A percentile compares a stretch with the other conserved stretches of the same genome.
Conservation (phyloP, 1,284 basidiomycete species). For the Pholiota adiposa region DNA sequence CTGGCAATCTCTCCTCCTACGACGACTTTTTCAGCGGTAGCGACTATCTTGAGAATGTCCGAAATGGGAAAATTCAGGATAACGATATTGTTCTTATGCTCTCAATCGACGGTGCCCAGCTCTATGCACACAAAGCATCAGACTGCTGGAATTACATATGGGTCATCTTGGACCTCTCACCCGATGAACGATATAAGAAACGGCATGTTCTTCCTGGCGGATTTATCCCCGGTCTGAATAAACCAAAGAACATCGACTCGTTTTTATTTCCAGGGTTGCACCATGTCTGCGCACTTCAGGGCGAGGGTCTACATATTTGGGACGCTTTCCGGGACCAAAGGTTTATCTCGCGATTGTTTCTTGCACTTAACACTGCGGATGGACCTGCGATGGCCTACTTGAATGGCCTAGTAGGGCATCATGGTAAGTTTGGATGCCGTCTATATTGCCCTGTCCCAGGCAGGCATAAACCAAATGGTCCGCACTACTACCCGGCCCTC, state of each 20-base stretch:
- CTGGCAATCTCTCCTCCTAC: constrained; percentile 10
- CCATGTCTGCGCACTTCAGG: constrained; percentile 24
- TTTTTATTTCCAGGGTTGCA: constrained; percentile 27
- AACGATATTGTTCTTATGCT: constrained; percentile 31
- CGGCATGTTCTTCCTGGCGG: constrained; percentile 28
- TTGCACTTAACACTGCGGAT: constrained; percentile 23
- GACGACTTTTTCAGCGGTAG: constrained; percentile 23
- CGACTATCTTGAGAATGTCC: constrained; percentile 22
- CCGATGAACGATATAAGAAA: constrained; percentile 32
- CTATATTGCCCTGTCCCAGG: constrained; percentile 1
- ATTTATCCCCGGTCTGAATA: constrained; percentile 33
- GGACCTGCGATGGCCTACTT: constrained; percentile 27
- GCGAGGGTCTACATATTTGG: constrained; percentile 24
- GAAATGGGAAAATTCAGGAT: constrained; percentile 22
- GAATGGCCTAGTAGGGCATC: constrained; percentile 30
- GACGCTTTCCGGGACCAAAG: constrained; percentile 16
- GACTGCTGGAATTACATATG: constrained; percentile 38
- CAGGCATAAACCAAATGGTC: constrained; percentile 7
- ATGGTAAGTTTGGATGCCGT: constrained; percentile 20
- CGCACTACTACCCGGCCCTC: constrained; percentile 14
- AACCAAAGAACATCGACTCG: constrained; percentile 26
- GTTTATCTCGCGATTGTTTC: constrained; percentile 15
- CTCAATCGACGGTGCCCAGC: constrained; percentile 36
- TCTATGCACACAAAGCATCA: constrained; percentile 32
- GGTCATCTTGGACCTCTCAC: constrained; percentile 29